phyloP scores from a whole-genome alignment of 331 rosid genomes.

The Arachis monticola region DNA sequence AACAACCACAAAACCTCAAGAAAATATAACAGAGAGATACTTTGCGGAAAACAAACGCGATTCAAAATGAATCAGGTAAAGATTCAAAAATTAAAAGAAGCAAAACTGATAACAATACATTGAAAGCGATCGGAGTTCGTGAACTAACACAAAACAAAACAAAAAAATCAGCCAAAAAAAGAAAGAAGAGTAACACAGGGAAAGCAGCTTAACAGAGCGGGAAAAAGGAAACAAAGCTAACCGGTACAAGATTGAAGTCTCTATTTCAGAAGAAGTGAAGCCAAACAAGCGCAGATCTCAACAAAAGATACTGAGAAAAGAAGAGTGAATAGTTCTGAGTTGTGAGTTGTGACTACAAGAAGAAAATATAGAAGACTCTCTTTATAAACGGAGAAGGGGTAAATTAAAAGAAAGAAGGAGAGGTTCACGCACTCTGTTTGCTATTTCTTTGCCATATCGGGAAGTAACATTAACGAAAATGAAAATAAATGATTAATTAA shows the following conservation, averaged over 20 bases:
- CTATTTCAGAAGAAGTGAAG: slow-evolving; percentile 14
- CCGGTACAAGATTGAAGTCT: slow-evolving; percentile 11
- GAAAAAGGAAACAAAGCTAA: slow-evolving; percentile 3
- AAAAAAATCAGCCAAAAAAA: background rate
- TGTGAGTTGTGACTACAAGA: background rate
- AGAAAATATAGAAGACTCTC: slow-evolving; percentile 22
- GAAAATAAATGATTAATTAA: background rate
- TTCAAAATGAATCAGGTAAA: background rate
- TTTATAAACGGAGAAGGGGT: slow-evolving; percentile 35
- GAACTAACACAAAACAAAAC: background rate
- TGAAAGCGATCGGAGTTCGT: slow-evolving; percentile 25
- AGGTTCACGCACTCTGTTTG: slow-evolving; percentile 44
- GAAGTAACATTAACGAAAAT: background rate
- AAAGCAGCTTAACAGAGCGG: slow-evolving; percentile 10
- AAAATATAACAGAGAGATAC: background rate
- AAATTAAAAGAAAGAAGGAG: slow-evolving; percentile 19
- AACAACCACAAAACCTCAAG: background rate
- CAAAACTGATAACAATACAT: background rate
- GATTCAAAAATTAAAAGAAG: background rate
- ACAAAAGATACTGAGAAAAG: background rate
- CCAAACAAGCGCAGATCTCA: slow-evolving; percentile 57
- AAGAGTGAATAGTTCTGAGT: slow-evolving; percentile 9
- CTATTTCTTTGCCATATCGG: background rate
- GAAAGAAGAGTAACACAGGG: slow-evolving; percentile 12
- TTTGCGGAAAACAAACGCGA: slow-evolving; percentile 29